Evolutionary conservation across 352 stramenopile genomes (phyloP).

Genomic region (Elongisporangium prolatum): DNA sequence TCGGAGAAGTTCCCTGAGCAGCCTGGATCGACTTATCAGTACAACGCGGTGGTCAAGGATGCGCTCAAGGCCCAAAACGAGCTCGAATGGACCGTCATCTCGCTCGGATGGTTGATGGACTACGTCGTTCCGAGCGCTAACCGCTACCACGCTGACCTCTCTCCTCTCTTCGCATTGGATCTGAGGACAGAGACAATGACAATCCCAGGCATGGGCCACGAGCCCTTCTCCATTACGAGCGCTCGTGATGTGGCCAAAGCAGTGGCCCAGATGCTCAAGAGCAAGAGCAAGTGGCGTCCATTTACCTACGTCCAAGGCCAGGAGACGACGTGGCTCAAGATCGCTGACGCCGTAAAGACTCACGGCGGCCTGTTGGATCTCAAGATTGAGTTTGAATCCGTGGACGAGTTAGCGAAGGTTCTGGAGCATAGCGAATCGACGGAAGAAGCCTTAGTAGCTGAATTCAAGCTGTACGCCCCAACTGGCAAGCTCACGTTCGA

Average conservation of each 20-base stretch:
- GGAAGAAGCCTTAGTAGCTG: conserved; percentile 1
- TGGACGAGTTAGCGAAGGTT: conserved; percentile 13
- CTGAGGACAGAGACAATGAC: conserved; percentile 20
- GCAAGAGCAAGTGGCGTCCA: conserved; percentile 18
- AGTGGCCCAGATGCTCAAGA: conserved; percentile 16
- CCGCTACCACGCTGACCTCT: conserved; percentile 18
- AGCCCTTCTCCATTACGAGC: conserved; percentile 19
- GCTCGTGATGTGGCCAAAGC: conserved; percentile 19
- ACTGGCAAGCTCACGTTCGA: conserved; percentile 12
- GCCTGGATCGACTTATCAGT: conserved; percentile 4
- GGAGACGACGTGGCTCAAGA: conserved; percentile 26
- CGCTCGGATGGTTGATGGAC: conserved; percentile 24
- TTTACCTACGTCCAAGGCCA: conserved; percentile 28
- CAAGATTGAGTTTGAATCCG: conserved; percentile 13
- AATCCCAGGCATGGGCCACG: conserved; percentile 25
- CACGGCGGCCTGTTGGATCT: conserved; percentile 14
- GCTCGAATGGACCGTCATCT: conserved; percentile 31
- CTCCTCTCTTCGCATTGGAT: conserved; percentile 16
- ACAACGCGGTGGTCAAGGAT: conserved; percentile 11
- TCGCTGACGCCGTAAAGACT: conserved; percentile 19
- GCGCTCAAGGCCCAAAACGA: conserved; percentile 19
- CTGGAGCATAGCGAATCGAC: conserved; percentile 8
- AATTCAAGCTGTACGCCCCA: conserved; percentile 19
- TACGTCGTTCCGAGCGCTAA: conserved; percentile 24
- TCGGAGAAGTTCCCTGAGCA: conserved; percentile 19